Evolutionary conservation across 2,329 filamentous ascomycete species (phyloP), one percentile per base, ranked within the genome.

Genomic region (Xylaria sp.): DNA sequence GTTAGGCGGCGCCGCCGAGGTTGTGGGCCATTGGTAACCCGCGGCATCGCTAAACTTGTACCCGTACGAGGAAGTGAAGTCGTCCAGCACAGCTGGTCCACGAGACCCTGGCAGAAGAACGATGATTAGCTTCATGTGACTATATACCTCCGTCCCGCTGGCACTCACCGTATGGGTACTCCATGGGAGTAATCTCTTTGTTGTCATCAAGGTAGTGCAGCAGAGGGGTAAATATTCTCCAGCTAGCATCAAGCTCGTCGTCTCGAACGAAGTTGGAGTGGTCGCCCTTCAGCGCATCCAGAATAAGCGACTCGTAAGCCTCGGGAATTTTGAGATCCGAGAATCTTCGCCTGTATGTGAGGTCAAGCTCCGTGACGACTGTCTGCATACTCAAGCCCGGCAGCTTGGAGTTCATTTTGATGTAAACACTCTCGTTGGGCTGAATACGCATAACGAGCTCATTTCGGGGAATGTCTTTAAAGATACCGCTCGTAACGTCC

Each of bases 381-480:
- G 96, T 99, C 87, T 99, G 96, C 94, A 98, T 99, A 86, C 94
- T 98, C 78, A 99, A 87, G 77, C 96, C 96, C 23, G 96, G 97
- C 68, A 99, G 88, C 88, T 99, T 99, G 36, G 95, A 98, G 91
- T 99, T 99, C 96, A 99, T 99, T 90, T 99, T 99, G 83, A 98
- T 97, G 86, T 99, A 99, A 75, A 99, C 94, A 80, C 93, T 97
- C 88, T 99, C 96, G 85, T 99, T 99, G 77, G 96, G 96, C 86
- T 99, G 96, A 74, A 99, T 97, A 75, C 96, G 94, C 86, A 99
- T 98, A 78, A 99, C 96, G 74, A 99, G 92, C 85, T 99, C 96
- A 86, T 99, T 99, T 75, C 97, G 92, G 69, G 96, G 97, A 79
- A 99, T 99, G 81, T 99, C 95, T 89, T 98, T 98, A 87, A 99